A percentile compares a stretch with the other conserved stretches of the same genome.
Evolutionary conservation across 768 basidiomycete genomes (phyloP).

Genomic region (Chalciporus sphaerocephalus): DNA sequence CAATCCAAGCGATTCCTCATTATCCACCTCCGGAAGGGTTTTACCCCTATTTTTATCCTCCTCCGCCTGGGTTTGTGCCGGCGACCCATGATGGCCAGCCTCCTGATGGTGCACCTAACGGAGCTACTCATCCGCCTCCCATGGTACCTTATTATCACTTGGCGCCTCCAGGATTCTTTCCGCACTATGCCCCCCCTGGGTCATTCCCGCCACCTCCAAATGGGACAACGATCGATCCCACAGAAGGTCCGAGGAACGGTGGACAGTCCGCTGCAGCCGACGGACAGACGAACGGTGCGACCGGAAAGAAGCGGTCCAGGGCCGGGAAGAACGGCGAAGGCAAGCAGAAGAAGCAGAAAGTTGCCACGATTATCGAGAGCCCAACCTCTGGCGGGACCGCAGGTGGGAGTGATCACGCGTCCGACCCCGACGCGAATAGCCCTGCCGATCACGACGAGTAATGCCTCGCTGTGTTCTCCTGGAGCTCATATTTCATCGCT

Average conservation of each 20-base stretch:
- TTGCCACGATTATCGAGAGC: slow-evolving; percentile 6
- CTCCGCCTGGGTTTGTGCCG: slow-evolving; percentile 38
- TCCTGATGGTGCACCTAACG: slow-evolving; percentile 31
- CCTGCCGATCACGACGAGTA: slow-evolving; percentile 23
- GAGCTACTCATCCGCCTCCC: slow-evolving; percentile 26
- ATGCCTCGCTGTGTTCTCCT: slow-evolving; percentile 7
- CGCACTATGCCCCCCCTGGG: slow-evolving; percentile 31
- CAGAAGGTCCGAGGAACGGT: slow-evolving; percentile 23
- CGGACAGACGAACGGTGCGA: slow-evolving; percentile 17
- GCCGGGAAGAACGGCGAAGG: slow-evolving; percentile 27
- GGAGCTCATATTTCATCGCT: background rate
- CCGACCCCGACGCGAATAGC: slow-evolving; percentile 24
- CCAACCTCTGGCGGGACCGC: slow-evolving; percentile 23
- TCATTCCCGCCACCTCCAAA: slow-evolving; percentile 30
- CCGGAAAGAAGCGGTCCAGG: slow-evolving; percentile 29
- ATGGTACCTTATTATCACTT: slow-evolving; percentile 36
- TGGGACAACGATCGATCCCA: slow-evolving; percentile 25
- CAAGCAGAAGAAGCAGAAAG: slow-evolving; percentile 34
- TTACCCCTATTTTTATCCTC: slow-evolving; percentile 41
- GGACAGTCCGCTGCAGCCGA: slow-evolving; percentile 15
- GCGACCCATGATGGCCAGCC: slow-evolving; percentile 36
- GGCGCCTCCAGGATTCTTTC: slow-evolving; percentile 40
- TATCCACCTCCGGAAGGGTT: slow-evolving; percentile 41
- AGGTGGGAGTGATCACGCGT: slow-evolving; percentile 26
- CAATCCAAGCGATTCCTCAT: slow-evolving; percentile 24